Conservation (phyloP, 352 stramenopile species). For the Poterioochromonas sp. region DNA sequence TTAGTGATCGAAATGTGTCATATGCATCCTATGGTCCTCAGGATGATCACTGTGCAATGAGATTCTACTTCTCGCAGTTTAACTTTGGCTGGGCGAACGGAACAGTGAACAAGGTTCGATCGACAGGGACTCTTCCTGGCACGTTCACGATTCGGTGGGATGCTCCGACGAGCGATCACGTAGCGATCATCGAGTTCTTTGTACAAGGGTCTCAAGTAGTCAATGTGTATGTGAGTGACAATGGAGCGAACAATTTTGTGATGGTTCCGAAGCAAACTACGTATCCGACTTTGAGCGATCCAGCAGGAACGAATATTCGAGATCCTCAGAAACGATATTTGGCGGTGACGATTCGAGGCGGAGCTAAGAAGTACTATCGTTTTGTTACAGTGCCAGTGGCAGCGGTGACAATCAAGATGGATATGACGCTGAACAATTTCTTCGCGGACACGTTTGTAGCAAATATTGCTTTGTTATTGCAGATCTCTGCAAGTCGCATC, state of each 20-base stretch:
- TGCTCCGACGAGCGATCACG: not conserved
- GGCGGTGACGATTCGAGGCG: not conserved
- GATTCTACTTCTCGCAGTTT: not conserved
- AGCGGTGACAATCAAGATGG: slow-evolving; percentile 6
- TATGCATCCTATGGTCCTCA: slow-evolving; percentile 7
- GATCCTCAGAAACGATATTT: not conserved
- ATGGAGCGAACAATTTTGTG: no score
- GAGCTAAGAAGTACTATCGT: not conserved
- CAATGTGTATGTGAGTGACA: not conserved
- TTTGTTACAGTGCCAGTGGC: slow-evolving; percentile 9
- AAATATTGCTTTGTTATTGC: slow-evolving; percentile 12
- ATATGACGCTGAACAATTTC: not conserved
- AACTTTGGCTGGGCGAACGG: not conserved
- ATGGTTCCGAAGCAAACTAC: not conserved
- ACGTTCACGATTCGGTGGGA: not conserved
- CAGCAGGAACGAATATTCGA: not conserved
- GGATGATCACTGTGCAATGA: not conserved
- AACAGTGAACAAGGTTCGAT: not conserved
- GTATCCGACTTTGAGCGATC: not conserved
- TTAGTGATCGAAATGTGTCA: not conserved
- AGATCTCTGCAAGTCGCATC: slow-evolving; percentile 12
- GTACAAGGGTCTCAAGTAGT: not conserved
- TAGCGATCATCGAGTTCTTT: not conserved
- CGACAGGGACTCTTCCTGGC: not conserved
- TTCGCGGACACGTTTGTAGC: slow-evolving; percentile 8